Conservation (phyloP, 2,329 filamentous ascomycete species). For the Periconia sp. region DNA sequence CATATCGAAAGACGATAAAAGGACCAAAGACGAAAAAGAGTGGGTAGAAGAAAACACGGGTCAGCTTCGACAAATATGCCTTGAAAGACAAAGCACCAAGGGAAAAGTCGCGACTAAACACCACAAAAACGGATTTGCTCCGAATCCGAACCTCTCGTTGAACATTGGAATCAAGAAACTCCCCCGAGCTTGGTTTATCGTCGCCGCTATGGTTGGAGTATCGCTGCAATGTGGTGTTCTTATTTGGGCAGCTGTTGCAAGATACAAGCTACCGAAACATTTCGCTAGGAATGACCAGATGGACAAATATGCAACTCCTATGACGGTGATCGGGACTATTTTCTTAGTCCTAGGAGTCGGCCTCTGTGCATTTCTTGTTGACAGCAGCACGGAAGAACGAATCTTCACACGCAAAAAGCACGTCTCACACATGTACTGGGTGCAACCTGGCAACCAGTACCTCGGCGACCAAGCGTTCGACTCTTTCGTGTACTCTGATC, state of each 20-base stretch:
- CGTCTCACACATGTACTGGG: constrained; percentile 39
- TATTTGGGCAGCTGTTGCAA: constrained; percentile 3
- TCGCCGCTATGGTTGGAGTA: constrained; percentile 20
- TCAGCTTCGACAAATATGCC: not conserved
- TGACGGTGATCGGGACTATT: constrained; percentile 32
- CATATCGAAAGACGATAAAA: not conserved
- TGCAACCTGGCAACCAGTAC: constrained; percentile 46
- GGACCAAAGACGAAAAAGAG: not conserved
- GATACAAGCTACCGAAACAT: not conserved
- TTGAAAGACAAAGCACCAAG: not conserved
- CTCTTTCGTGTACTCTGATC: constrained; percentile 30
- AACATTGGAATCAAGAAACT: constrained; percentile 25
- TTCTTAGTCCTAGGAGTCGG: constrained; percentile 36
- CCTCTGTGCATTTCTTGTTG: constrained; percentile 43
- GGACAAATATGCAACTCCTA: constrained; percentile 27
- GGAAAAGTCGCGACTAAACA: not conserved
- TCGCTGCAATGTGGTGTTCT: constrained; percentile 11
- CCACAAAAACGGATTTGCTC: constrained; percentile 5
- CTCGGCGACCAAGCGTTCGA: constrained; percentile 49
- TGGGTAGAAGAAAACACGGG: not conserved
- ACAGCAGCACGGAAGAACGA: constrained; percentile 25
- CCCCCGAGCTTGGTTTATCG: not conserved
- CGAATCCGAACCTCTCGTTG: constrained; percentile 26
- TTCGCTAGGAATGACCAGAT: constrained; percentile 11
- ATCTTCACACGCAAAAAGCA: constrained; percentile 14